Base-by-base conservation (phyloP, 495 filamentous ascomycete genomes). In the Alectoria sarmentosa region DNA sequence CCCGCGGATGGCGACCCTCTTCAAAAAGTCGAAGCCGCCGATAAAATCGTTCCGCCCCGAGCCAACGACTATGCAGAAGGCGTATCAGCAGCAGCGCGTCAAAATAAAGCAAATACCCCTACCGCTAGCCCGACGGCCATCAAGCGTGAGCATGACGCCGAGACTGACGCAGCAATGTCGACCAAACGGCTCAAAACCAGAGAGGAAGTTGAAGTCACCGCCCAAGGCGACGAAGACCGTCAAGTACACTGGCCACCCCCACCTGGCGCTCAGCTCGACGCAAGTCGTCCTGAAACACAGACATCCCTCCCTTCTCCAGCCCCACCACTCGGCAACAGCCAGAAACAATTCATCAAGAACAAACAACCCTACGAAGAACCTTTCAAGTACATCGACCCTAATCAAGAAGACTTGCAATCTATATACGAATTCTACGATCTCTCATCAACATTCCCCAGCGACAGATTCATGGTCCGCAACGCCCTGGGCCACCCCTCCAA, bases 391-490 rank as follows among this genome's bases (percentile, higher is more conserved):
- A 79, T 98, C 61, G 70, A 84, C 17, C 76, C 83, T 0, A 79
- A 88, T 61, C 88, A 97, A 71, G 74, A 80, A 5, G 91, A 93
- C 65, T 84, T 98, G 34, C 70, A 84, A 30, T 77, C 81, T 30
- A 92, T 98, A 61, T 85, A 84, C 65, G 71, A 79, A 0, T 98
- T 97, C 78, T 98, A 96, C 77, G 77, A 87, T 44, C 78, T 96
- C 63, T 90, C 88, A 0, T 73, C 86, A 0, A 84, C 86, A 48
- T 98, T 98, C 80, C 94, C 94, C 0, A 78, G 83, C 9, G 88
- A 94, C 73, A 88, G 92, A 55, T 98, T 93, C 78, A 90, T 98
- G 85, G 94, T 98, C 62, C 88, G 92, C 67, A 98, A 98, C 76
- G 89, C 89, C 13, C 79, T 85, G 19, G 94, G 90, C 37, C 78